phyloP scores from a whole-genome alignment of 768 basidiomycete species.

The Boletus vermiculosoides region DNA sequence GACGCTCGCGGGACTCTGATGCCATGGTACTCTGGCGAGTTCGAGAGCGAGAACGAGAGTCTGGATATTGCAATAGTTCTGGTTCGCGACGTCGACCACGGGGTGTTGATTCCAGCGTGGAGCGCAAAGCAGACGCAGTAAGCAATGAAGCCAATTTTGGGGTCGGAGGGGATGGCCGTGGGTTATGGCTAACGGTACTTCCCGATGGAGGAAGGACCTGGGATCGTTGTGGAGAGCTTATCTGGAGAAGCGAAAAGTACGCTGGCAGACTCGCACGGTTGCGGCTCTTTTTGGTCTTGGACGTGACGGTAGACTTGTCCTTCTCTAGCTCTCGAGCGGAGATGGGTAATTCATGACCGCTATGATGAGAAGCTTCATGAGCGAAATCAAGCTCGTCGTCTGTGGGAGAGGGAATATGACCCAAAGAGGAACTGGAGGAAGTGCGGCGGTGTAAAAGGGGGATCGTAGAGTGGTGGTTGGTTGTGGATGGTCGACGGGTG shows the following conservation, averaged over 20 bases:
- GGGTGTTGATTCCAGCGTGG: slow-evolving; percentile 43
- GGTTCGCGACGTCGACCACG: slow-evolving; percentile 52
- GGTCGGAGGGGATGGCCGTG: slow-evolving; percentile 58
- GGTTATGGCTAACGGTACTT: slow-evolving; percentile 36
- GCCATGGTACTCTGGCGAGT: slow-evolving; percentile 23
- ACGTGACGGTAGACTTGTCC: slow-evolving; percentile 31
- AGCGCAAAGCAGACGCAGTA: slow-evolving; percentile 35
- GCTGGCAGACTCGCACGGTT: slow-evolving; percentile 74
- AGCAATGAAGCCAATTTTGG: slow-evolving; percentile 46
- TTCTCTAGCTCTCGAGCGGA: slow-evolving; percentile 23
- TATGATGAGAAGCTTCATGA: slow-evolving; percentile 30
- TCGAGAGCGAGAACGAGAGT: slow-evolving; percentile 44
- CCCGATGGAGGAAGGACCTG: slow-evolving; percentile 44
- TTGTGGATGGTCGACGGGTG: slow-evolving; percentile 67
- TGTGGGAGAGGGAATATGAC: slow-evolving; percentile 37
- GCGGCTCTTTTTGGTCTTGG: slow-evolving; percentile 49
- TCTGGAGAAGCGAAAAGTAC: slow-evolving; percentile 70
- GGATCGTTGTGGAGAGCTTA: slow-evolving; percentile 43
- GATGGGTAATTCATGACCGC: slow-evolving; percentile 35
- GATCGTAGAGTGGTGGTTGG: slow-evolving; percentile 63
- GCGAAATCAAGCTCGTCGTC: slow-evolving; percentile 44
- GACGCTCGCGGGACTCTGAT: slow-evolving; percentile 15
- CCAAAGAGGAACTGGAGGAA: slow-evolving; percentile 39
- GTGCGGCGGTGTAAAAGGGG: slow-evolving; percentile 55
- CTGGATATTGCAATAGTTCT: slow-evolving; percentile 33